These are phyloP conservation scores for Kluyveromyces lactis DNA, from an alignment of 805 yeast genomes.

Conservation along the genomic window DNA sequence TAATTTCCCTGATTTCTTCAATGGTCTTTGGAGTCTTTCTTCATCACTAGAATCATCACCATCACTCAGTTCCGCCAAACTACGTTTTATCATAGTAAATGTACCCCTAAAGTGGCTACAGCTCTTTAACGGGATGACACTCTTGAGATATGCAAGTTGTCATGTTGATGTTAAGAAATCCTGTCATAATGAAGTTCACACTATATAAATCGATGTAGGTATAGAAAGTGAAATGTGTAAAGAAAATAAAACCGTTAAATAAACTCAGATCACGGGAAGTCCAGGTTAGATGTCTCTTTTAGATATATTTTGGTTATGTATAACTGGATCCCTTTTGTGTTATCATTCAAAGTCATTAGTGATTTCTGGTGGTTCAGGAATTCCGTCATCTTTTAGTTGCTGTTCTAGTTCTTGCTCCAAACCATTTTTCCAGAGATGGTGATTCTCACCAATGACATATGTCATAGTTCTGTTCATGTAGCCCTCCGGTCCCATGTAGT, in stretches of 20 bases:
- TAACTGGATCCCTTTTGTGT: no score
- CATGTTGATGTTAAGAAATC: no score
- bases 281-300: no score
- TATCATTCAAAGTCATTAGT: conserved; percentile 6
- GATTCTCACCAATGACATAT: conserved; percentile 68
- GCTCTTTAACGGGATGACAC: no score
- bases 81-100: neutral
- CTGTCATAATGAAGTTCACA: no score
- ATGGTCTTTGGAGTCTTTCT: neutral
- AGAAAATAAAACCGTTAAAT: no score
- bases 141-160: no score
- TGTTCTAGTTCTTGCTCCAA: conserved; percentile 20
- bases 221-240: no score
- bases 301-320: no score
- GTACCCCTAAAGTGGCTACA: no score
- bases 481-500: conserved; percentile 46
- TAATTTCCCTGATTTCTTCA: neutral
- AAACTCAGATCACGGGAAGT: no score
- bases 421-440: conserved; percentile 55
- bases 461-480: conserved; percentile 49
- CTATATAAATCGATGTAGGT: no score
- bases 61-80: neutral
- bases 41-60: neutral
- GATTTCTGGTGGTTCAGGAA: conserved; percentile 14
- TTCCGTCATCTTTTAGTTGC: conserved; percentile 23